phyloP scores from a whole-genome alignment of 129 eudicot species.

The Helianthus annuus region DNA sequence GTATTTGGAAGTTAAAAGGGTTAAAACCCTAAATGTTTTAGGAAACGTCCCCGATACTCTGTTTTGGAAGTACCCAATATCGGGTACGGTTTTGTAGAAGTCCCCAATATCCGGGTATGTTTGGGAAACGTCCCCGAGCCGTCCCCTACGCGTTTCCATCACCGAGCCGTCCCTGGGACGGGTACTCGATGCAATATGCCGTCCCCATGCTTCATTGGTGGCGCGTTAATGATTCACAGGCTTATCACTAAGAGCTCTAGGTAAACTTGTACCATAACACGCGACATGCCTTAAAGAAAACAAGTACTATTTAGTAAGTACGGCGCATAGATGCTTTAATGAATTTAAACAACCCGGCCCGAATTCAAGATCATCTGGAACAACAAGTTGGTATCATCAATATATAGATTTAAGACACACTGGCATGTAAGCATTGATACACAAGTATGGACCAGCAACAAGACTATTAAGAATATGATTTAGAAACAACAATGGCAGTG shows the following conservation, averaged over 20 bases:
- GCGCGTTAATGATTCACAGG: neutral
- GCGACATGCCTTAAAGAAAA: neutral
- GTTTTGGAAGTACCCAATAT: no score
- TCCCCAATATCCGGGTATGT: no score
- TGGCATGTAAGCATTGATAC: neutral
- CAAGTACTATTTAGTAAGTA: neutral
- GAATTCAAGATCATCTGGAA: neutral
- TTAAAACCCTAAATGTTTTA: no score
- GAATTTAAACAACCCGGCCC: neutral
- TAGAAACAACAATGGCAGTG: neutral
- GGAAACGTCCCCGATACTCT: no score
- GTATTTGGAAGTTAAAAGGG: no score
- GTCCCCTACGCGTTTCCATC: no score
- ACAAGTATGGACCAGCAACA: constrained; percentile 11
- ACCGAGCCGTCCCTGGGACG: no score
- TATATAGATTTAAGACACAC: neutral
- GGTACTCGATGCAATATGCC: no score
- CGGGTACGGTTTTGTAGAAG: no score
- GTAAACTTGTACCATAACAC: neutral
- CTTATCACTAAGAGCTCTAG: neutral
- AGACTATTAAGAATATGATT: neutral
- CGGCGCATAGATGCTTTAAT: neutral
- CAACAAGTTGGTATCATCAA: neutral
- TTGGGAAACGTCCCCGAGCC: no score
- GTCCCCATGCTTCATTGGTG: no score